Conservation (phyloP, 1,284 basidiomycete genomes). For the Trametes polyzona region DNA sequence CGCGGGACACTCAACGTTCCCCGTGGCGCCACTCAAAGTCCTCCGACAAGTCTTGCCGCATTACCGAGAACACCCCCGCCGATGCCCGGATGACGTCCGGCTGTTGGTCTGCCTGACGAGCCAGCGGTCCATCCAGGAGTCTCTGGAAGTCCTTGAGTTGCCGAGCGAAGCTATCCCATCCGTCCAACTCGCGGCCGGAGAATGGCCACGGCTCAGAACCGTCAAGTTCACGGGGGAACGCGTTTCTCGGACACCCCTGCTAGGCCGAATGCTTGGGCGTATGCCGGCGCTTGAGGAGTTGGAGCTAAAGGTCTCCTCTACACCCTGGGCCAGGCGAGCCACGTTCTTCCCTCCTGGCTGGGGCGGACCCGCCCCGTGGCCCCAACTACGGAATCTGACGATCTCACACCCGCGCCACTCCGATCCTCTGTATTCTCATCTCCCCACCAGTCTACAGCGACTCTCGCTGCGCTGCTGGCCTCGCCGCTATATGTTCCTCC, state of each 20-base stretch:
- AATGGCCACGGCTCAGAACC: not conserved
- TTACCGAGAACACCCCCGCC: not conserved
- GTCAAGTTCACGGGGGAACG: not conserved
- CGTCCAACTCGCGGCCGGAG: not conserved
- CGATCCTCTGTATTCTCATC: not conserved
- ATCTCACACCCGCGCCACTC: not conserved
- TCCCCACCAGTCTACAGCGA: not conserved
- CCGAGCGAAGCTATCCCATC: not conserved
- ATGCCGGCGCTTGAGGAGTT: not conserved
- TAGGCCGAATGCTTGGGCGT: not conserved
- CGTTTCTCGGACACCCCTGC: not conserved
- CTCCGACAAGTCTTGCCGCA: not conserved
- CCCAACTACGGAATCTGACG: not conserved
- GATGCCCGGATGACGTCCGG: not conserved
- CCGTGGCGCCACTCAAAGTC: not conserved
- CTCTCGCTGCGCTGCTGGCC: conserved; percentile 3
- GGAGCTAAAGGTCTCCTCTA: not conserved
- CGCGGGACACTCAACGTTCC: no score
- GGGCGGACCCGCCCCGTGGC: not conserved
- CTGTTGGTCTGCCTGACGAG: not conserved
- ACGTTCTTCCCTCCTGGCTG: not conserved
- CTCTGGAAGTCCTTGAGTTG: not conserved
- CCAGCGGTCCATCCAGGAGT: not conserved
- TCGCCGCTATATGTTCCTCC: not conserved
- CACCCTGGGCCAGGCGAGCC: not conserved